phyloP scores from a whole-genome alignment of 805 yeast species.

The Saccharomycopsis capsularis region DNA sequence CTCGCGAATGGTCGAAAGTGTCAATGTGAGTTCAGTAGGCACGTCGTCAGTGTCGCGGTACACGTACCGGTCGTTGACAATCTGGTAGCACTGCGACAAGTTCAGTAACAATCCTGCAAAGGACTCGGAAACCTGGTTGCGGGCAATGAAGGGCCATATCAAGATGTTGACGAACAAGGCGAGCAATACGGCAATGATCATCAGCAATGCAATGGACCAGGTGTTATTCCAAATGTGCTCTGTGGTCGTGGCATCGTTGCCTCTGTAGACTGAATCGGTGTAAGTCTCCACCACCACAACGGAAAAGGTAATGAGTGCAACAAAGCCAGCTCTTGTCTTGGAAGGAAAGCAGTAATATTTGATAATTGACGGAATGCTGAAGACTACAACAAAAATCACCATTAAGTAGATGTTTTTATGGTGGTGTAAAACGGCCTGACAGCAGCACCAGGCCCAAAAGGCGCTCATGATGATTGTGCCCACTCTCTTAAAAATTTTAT shows the following conservation, averaged over 20 bases:
- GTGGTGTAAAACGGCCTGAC: constrained; percentile 17
- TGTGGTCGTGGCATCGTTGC: constrained; percentile 6
- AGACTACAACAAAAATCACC: neutral
- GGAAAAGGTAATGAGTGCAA: constrained; percentile 36
- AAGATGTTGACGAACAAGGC: constrained; percentile 38
- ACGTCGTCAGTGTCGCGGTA: constrained; percentile 42
- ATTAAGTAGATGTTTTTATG: neutral
- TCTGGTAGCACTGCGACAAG: constrained; percentile 40
- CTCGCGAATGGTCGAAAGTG: constrained; percentile 40
- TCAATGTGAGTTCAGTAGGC: constrained; percentile 39
- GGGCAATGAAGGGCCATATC: constrained; percentile 43
- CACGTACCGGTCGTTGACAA: constrained; percentile 41
- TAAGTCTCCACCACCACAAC: constrained; percentile 32
- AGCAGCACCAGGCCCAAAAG: constrained; percentile 40
- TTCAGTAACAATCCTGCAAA: constrained; percentile 35
- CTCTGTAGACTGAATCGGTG: constrained; percentile 8
- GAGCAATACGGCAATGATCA: constrained; percentile 33
- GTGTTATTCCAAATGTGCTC: constrained; percentile 31
- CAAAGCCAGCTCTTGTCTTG: constrained; percentile 37
- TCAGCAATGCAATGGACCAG: constrained; percentile 35
- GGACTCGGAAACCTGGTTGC: constrained; percentile 35
- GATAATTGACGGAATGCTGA: constrained; percentile 1
- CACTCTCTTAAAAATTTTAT: constrained; percentile 29
- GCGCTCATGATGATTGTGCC: constrained; percentile 34
- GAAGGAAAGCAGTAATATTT: constrained; percentile 3